These are phyloP conservation scores for Ilex aquifolium DNA, from an alignment of 257 asterid species.

Conservation along the genomic window DNA sequence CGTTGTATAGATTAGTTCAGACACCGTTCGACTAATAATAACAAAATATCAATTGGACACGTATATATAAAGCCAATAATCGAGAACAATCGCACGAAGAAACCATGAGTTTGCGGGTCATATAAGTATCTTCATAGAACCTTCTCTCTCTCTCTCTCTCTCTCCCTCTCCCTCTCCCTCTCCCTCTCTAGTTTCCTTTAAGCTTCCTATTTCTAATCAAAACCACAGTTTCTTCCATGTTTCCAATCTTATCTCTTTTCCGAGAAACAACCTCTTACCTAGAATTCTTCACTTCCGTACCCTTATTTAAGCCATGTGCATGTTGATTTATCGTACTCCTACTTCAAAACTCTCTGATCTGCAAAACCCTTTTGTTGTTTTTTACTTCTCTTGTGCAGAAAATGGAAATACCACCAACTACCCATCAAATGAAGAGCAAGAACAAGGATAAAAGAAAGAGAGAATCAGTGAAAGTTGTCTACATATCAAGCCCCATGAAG, in stretches of 20 bases:
- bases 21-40: no score
- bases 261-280: constrained; percentile 45
- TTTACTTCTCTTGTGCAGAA: no score
- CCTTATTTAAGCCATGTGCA: constrained; percentile 10
- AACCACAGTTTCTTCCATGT: constrained; percentile 6
- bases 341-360: constrained; percentile 16
- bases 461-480: constrained; percentile 53
- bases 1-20: no score
- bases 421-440: constrained; percentile 11
- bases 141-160: constrained; percentile 18
- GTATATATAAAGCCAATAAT: no score
- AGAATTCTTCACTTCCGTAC: constrained; percentile 8
- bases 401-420: not conserved
- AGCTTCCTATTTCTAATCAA: constrained; percentile 37
- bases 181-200: constrained; percentile 34
- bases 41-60: no score
- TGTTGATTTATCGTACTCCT: not conserved
- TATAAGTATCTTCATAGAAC: constrained; percentile 35
- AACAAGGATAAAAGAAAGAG: constrained; percentile 14
- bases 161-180: not conserved
- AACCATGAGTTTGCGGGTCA: constrained; percentile 47
- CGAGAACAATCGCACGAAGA: not conserved
- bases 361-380: not conserved
- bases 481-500: constrained; percentile 83
- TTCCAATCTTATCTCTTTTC: constrained; percentile 43